These are phyloP conservation scores for Clathrospora elynae DNA, from an alignment of 2,329 filamentous ascomycete species.

Conservation along the genomic window DNA sequence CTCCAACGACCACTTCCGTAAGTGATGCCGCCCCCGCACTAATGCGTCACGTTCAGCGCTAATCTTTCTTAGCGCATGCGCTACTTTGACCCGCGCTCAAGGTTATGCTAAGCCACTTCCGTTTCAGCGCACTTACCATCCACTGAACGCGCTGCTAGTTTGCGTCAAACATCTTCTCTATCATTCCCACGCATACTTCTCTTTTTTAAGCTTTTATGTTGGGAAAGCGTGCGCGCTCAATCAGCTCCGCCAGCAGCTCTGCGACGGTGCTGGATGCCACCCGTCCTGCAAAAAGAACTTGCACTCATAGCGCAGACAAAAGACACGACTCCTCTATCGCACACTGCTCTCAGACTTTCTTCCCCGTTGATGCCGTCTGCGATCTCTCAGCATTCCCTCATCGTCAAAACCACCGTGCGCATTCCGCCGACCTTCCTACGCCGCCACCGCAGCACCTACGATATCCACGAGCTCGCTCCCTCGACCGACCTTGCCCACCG, in stretches of 20 bases:
- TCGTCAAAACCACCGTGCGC: background rate
- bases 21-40: no score
- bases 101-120: no score
- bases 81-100: no score
- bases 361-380: background rate
- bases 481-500: slow-evolving; percentile 3
- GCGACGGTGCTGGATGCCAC: background rate
- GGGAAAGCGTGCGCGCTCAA: slow-evolving; percentile 1
- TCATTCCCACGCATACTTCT: no score
- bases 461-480: slow-evolving; percentile 7
- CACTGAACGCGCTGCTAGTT: no score
- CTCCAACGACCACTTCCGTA: no score
- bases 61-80: no score
- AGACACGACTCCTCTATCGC: background rate
- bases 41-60: no score
- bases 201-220: no score
- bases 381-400: background rate
- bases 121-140: no score
- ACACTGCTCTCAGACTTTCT: background rate
- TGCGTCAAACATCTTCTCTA: no score
- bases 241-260: background rate
- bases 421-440: background rate
- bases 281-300: background rate
- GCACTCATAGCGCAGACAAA: background rate
- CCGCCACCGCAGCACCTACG: slow-evolving; percentile 1